These are phyloP conservation scores for Mariannaea sp. DNA, from an alignment of 2,329 filamentous ascomycete genomes.

Conservation along the genomic window DNA sequence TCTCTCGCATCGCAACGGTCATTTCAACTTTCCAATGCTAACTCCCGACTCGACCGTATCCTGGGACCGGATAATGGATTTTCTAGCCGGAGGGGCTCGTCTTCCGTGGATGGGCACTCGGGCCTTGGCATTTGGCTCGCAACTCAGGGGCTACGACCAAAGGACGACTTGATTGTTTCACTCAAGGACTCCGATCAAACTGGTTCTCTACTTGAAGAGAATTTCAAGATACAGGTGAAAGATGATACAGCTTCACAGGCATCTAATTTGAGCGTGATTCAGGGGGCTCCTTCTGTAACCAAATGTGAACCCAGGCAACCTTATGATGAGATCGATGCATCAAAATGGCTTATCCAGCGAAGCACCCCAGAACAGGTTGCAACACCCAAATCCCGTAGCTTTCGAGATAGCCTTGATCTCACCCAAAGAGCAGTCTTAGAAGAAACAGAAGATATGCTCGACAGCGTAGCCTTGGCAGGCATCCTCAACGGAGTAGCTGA, in stretches of 20 bases:
- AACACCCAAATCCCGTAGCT: not conserved
- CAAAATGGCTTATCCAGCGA: not conserved
- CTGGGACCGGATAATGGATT: slow-evolving; percentile 37
- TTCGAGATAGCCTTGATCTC: not conserved
- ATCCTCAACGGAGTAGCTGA: slow-evolving; percentile 27
- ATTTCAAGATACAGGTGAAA: not conserved
- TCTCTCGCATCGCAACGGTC: slow-evolving; percentile 18
- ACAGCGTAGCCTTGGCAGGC: slow-evolving; percentile 21
- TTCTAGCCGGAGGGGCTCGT: slow-evolving; percentile 38
- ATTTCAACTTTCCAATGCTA: slow-evolving; percentile 28
- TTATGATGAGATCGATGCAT: not conserved
- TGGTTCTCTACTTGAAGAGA: not conserved
- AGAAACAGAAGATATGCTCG: slow-evolving; percentile 10
- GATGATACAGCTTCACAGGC: not conserved
- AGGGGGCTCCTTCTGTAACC: not conserved
- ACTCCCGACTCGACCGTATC: slow-evolving; percentile 27
- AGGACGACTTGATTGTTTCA: slow-evolving; percentile 32
- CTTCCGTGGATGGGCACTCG: slow-evolving; percentile 42
- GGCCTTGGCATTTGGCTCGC: slow-evolving; percentile 46
- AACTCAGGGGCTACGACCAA: slow-evolving; percentile 40
- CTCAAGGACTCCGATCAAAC: slow-evolving; percentile 20
- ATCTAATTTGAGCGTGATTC: not conserved
- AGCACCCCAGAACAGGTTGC: not conserved
- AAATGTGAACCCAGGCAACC: not conserved
- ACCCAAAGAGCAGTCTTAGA: not conserved